Evolutionary conservation across 257 asterid species (phyloP).

Genomic region (Avicennia marina): DNA sequence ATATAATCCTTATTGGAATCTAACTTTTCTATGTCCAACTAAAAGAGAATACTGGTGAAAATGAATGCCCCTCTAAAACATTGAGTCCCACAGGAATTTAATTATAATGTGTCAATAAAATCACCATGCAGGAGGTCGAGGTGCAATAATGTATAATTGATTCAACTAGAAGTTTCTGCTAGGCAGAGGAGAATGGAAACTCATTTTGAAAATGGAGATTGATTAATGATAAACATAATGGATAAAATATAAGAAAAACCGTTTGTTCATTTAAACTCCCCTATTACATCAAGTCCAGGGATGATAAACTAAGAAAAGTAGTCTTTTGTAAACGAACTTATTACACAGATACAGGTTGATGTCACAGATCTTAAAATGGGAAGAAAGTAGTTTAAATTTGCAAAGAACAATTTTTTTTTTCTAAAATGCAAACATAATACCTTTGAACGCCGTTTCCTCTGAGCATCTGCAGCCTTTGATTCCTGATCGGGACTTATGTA

Average conservation of each 20-base stretch:
- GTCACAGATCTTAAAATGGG: constrained; percentile 1
- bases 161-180: background rate
- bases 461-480: constrained; percentile 66
- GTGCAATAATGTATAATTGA: background rate
- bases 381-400: background rate
- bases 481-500: constrained; percentile 84
- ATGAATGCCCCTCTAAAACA: too few relatives aligned
- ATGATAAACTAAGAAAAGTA: background rate
- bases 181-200: background rate
- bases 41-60: too few relatives aligned
- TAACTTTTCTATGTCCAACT: too few relatives aligned
- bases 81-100: background rate
- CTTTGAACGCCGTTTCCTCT: constrained; percentile 82
- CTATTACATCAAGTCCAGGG: background rate
- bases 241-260: background rate
- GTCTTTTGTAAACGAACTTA: background rate
- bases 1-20: too few relatives aligned
- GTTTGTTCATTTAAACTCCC: background rate
- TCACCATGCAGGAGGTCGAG: background rate
- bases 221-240: background rate
- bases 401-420: background rate
- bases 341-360: background rate
- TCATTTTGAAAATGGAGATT: background rate
- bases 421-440: constrained; percentile 25
- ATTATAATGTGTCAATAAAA: background rate